Evolutionary conservation across 2,329 filamentous ascomycete genomes (phyloP), one percentile per base, ranked within the genome.

Genomic region (Aspergillus sp.): DNA sequence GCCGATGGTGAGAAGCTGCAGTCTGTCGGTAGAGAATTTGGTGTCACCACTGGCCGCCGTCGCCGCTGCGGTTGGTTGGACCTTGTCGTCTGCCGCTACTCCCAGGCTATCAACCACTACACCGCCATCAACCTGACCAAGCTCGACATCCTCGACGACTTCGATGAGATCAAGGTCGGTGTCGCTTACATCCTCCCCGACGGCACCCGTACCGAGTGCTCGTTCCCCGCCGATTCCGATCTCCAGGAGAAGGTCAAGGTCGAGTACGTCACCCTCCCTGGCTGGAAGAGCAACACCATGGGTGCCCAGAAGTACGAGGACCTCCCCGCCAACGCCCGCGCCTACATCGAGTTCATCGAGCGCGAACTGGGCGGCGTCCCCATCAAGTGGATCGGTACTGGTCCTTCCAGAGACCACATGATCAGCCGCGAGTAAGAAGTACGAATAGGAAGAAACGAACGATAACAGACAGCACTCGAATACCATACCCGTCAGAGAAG

Each of bases 51-150:
- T 5, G 81, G 81, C 41, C 76, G 81, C 39, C 76, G 73, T 54
- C 75, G 81, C 32, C 77, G 81, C 48, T 83, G 81, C 53, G 81
- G 81, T 40, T 83, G 80, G 80, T 73, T 83, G 51, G 81, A 84
- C 59, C 70, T 83, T 33, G 79, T 83, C n/a, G 70, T 83, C 11
- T 70, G 80, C 53, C 78, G 79, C 57, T 81, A 81, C 71, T 81
- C 77, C 59, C 76, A 78, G 28, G 66, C 76, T 9, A 66, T 75
- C 52, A 75, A 75, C 64, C 69, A 73, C 61, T 75, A 75, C 61
- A 75, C 73, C 11, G 64, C 69, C 9, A 68, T 83, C 56, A 83
- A 84, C 67, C 68, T 83, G 44, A 83, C 80, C 45, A 83, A 83
- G 65, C 73, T 84, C 37, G 81, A 84, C 54, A 73, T 84, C 30